These are phyloP conservation scores for Trichoderma harzianum DNA, from an alignment of 2,329 filamentous ascomycete species.

Conservation along the genomic window DNA sequence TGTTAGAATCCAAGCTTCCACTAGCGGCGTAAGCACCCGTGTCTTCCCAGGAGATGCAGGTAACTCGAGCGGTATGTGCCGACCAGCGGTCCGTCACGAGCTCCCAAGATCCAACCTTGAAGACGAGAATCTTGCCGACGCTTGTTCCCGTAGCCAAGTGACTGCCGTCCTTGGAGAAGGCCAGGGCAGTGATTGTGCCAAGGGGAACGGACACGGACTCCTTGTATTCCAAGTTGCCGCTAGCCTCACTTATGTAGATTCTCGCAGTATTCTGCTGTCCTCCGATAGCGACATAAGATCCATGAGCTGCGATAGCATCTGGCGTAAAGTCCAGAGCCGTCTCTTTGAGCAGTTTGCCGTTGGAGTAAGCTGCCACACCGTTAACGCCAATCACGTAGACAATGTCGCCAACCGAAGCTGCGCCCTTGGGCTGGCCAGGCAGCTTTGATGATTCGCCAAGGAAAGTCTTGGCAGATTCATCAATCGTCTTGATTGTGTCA, in stretches of 20 bases:
- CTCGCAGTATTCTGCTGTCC: constrained; percentile 69
- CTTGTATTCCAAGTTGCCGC: constrained; percentile 51
- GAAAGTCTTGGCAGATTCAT: constrained; percentile 72
- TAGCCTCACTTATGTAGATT: constrained; percentile 61
- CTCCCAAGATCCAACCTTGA: constrained; percentile 58
- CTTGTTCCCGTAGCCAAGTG: constrained; percentile 79
- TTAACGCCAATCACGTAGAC: constrained; percentile 57
- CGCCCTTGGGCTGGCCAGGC: constrained; percentile 74
- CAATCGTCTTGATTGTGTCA: constrained; percentile 78
- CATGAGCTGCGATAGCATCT: constrained; percentile 68
- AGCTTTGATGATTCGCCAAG: constrained; percentile 65
- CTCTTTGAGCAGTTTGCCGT: constrained; percentile 58
- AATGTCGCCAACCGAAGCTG: constrained; percentile 52
- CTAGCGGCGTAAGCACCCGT: constrained; percentile 76
- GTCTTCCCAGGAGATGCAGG: constrained; percentile 69
- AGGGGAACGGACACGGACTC: constrained; percentile 65
- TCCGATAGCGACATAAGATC: constrained; percentile 69
- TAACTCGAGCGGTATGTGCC: constrained; percentile 57
- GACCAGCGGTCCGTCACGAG: constrained; percentile 74
- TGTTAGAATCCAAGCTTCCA: constrained; percentile 83
- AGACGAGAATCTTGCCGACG: constrained; percentile 84
- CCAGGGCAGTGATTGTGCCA: constrained; percentile 70
- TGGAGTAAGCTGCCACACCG: constrained; percentile 53
- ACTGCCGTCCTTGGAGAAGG: constrained; percentile 76
- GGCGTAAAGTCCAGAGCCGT: constrained; percentile 61